Conservation (phyloP, 805 yeast genomes). For the Tetrapisispora phaffii region DNA sequence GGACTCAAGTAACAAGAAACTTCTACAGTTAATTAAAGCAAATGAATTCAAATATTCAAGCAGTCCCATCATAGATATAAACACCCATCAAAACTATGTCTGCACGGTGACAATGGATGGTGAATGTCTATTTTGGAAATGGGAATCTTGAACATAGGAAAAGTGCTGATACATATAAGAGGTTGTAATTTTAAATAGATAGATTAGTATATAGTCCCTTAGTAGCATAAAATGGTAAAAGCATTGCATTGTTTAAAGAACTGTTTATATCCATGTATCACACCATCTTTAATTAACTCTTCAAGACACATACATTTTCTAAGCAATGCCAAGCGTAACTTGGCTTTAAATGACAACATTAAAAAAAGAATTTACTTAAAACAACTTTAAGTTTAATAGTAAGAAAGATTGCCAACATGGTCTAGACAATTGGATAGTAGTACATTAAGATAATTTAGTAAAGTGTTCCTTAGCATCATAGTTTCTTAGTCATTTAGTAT, state of each 20-base stretch:
- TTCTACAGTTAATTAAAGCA: conserved; percentile 11
- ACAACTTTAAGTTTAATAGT: not conserved
- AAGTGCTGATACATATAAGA: not conserved
- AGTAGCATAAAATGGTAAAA: no score
- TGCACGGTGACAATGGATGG: conserved; percentile 22
- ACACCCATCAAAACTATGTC: conserved; percentile 13
- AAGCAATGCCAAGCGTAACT: no score
- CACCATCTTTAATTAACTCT: no score
- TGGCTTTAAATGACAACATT: no score
- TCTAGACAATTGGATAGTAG: no score
- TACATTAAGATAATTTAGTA: no score
- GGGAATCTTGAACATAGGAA: conserved; percentile 5
- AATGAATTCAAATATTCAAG: conserved; percentile 6
- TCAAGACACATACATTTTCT: no score
- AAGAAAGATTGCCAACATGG: no score
- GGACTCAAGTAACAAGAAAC: conserved; percentile 17
- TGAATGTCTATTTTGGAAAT: conserved; percentile 22
- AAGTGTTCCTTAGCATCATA: no score
- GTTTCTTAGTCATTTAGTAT: not conserved
- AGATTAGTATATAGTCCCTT: not conserved
- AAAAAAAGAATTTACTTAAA: not conserved
- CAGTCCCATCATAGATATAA: conserved; percentile 20
- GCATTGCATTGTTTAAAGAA: not conserved
- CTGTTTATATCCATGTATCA: no score
- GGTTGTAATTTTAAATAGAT: not conserved